A percentile compares a stretch with the other conserved stretches of the same genome.
phyloP scores from a whole-genome alignment of 345 rosid genomes.

The Aegle marmelos region DNA sequence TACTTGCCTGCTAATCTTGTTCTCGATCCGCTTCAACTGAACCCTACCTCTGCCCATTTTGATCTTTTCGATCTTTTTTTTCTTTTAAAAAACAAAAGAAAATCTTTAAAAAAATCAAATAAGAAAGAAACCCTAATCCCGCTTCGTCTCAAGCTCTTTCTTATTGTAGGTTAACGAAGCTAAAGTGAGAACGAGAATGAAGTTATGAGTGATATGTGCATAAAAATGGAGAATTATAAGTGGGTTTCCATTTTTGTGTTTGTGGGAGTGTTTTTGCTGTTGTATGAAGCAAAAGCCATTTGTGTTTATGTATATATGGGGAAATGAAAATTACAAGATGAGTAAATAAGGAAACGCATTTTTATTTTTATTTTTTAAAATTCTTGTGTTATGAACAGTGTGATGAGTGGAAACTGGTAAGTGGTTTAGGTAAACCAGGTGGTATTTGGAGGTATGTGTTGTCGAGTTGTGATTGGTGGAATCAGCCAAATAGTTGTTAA shows the following conservation, averaged over 20 bases:
- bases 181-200: background rate
- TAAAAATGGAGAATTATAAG: conserved; percentile 14
- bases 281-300: conserved; percentile 9
- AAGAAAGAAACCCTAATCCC: conserved; percentile 27
- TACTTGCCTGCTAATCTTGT: conserved; percentile 88
- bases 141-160: background rate
- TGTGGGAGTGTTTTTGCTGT: conserved; percentile 7
- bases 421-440: background rate
- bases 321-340: background rate
- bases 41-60: conserved; percentile 92
- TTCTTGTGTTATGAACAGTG: background rate
- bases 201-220: background rate
- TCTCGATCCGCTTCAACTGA: conserved; percentile 85
- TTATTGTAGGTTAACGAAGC: background rate
- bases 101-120: background rate
- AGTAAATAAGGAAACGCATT: background rate
- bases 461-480: conserved; percentile 34
- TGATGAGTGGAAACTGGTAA: background rate
- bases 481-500: background rate
- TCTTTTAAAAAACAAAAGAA: background rate
- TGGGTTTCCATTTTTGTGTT: conserved; percentile 36
- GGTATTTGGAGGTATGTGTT: conserved; percentile 2
- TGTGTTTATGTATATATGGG: background rate
- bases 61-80: background rate
- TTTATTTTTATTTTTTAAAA: background rate